Percentiles rank a stretch among this genome's conserved stretches.
Conservation (phyloP, 2,329 filamentous ascomycete species). For the Didymella exigua region DNA sequence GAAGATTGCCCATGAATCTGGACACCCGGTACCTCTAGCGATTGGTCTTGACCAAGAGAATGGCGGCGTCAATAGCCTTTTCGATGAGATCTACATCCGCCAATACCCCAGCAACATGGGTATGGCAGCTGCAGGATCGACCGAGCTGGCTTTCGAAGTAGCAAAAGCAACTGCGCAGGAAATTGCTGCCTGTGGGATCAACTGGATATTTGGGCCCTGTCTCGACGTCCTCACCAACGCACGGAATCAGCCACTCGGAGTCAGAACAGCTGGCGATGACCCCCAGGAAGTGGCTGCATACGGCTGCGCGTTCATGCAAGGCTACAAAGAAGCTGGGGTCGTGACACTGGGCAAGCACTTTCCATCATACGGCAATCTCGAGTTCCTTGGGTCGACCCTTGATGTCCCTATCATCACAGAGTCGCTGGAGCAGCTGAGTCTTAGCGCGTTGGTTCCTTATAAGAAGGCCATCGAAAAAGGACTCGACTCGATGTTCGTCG, state of each 20-base stretch:
- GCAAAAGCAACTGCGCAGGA: conserved; percentile 94
- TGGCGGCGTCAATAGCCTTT: conserved; percentile 95
- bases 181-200: conserved; percentile 89
- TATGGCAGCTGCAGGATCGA: conserved; percentile 86
- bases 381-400: conserved; percentile 87
- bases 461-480: conserved; percentile 86
- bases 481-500: conserved; percentile 93
- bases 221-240: conserved; percentile 94
- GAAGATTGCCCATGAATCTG: conserved; percentile 86
- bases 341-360: conserved; percentile 95
- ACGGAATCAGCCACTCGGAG: conserved; percentile 86
- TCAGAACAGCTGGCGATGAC: conserved; percentile 88
- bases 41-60: conserved; percentile 97
- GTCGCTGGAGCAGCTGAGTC: conserved; percentile 85
- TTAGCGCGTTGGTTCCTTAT: conserved; percentile 92
- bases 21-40: conserved; percentile 84
- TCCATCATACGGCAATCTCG: conserved; percentile 91
- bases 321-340: conserved; percentile 88
- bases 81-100: conserved; percentile 92
- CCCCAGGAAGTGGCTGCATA: conserved; percentile 94
- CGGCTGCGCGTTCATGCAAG: conserved; percentile 86
- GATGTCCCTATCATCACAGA: conserved; percentile 97
- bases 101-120: conserved; percentile 98
- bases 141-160: conserved; percentile 83
- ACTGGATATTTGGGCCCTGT: conserved; percentile 92